Percentiles rank a stretch among this genome's conserved stretches.
Conservation (phyloP, 148 eudicot genomes). For the Polygonum maritimum region DNA sequence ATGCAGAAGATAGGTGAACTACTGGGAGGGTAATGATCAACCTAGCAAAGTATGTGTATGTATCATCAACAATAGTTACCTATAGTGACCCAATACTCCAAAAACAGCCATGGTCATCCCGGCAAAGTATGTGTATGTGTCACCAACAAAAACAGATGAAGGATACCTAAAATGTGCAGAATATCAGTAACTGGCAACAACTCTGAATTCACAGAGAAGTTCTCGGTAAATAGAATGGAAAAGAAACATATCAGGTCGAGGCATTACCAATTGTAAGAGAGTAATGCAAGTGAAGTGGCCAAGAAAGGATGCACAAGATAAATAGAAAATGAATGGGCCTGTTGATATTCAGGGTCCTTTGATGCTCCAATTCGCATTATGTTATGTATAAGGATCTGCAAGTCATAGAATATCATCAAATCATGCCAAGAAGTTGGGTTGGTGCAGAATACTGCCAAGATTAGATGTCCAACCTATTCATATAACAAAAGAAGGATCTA, state of each 20-base stretch:
- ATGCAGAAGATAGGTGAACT: not conserved
- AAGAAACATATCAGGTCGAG: not conserved
- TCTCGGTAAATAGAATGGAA: not conserved
- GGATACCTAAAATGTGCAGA: constrained; percentile 56
- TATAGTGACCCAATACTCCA: too few relatives aligned
- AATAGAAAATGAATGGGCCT: constrained; percentile 97
- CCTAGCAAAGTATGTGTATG: too few relatives aligned
- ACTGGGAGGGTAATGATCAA: not conserved
- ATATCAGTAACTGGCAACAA: not conserved
- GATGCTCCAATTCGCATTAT: constrained; percentile 89
- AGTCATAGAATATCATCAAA: constrained; percentile 14
- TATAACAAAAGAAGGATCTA: not conserved
- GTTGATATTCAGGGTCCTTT: constrained; percentile 63
- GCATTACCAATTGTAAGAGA: constrained; percentile 83
- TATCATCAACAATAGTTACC: too few relatives aligned
- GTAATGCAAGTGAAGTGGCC: constrained; percentile 86
- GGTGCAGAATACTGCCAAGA: too few relatives aligned
- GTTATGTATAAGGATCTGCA: constrained; percentile 83
- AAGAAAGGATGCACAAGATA: constrained; percentile 86
- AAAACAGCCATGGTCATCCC: constrained; percentile 16
- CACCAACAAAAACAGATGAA: constrained; percentile 86
- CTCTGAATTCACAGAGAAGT: not conserved
- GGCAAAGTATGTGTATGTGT: constrained; percentile 83
- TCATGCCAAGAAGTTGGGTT: not conserved
- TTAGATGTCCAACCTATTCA: too few relatives aligned